These are phyloP conservation scores for Knufia fluminis DNA, from an alignment of 2,329 filamentous ascomycete species.

Conservation along the genomic window DNA sequence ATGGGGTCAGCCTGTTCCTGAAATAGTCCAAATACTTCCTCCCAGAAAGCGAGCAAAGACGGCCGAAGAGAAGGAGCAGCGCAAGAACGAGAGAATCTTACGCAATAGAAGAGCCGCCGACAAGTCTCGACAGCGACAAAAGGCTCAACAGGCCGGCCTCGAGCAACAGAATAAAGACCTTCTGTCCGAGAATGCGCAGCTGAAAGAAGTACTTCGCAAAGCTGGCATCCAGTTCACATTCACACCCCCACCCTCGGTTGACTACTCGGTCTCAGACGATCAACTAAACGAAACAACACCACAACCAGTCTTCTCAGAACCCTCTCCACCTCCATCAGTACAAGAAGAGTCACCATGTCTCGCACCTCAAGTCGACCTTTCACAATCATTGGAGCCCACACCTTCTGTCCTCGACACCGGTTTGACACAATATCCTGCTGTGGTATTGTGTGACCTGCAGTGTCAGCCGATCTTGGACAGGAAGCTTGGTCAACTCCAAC, in stretches of 20 bases:
- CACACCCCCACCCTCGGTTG: conserved; percentile 12
- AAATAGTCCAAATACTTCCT: conserved; percentile 58
- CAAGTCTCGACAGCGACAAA: conserved; percentile 90
- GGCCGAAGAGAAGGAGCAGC: conserved; percentile 96
- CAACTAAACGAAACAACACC: conserved; percentile 8
- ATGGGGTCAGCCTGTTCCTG: conserved; percentile 95
- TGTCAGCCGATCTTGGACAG: conserved; percentile 74
- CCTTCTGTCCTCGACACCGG: conserved; percentile 47
- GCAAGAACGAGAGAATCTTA: conserved; percentile 91
- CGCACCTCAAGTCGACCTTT: conserved; percentile 20
- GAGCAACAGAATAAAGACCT: conserved; percentile 54
- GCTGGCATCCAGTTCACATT: conserved; percentile 23
- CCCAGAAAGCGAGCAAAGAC: conserved; percentile 88
- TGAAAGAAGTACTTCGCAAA: conserved; percentile 52
- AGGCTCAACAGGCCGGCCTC: conserved; percentile 77
- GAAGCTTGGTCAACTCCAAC: conserved; percentile 34
- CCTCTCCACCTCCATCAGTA: conserved; percentile 8
- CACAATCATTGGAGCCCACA: conserved; percentile 12
- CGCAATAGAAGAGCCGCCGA: conserved; percentile 92
- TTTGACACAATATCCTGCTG: conserved; percentile 99
- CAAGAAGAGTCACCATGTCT: conserved; percentile 21
- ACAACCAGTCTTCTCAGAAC: conserved; percentile 3
- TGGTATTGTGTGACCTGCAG: conserved; percentile 99
- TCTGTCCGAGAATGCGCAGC: conserved; percentile 63
- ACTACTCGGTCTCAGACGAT: neutral